Percentiles rank a stretch among this genome's conserved stretches.
Conservation (phyloP, 768 basidiomycete species). For the Sarcodon sp. region DNA sequence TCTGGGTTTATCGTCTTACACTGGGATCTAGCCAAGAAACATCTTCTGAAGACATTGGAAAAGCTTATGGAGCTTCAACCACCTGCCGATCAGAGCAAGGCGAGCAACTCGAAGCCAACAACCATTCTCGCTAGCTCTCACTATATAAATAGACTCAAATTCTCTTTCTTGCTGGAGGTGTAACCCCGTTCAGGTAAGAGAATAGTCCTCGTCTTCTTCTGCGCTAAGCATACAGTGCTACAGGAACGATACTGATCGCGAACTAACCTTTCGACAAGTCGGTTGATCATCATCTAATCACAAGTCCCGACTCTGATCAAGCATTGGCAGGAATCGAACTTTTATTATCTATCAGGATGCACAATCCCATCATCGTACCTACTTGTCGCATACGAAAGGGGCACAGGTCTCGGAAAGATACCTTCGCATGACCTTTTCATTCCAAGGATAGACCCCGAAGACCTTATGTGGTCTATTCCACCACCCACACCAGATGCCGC, state of each 20-base stretch:
- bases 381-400: conserved; percentile 42
- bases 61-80: conserved; percentile 39
- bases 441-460: conserved; percentile 56
- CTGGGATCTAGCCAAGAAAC: conserved; percentile 27
- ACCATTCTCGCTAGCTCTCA: background rate
- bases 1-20: background rate
- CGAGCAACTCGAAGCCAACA: conserved; percentile 12
- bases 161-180: conserved; percentile 52
- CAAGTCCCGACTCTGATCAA: background rate
- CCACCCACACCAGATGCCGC: conserved; percentile 58
- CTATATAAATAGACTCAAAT: conserved; percentile 43
- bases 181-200: conserved; percentile 28
- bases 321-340: conserved; percentile 61
- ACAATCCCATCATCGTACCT: conserved; percentile 58
- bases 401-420: conserved; percentile 25
- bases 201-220: background rate
- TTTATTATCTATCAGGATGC: conserved; percentile 80
- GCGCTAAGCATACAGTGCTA: background rate
- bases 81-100: conserved; percentile 36
- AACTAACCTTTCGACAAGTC: conserved; percentile 52
- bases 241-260: conserved; percentile 77
- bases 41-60: conserved; percentile 39
- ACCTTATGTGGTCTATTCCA: conserved; percentile 83
- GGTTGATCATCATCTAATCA: conserved; percentile 9
- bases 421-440: conserved; percentile 60